Percentiles rank a stretch among this genome's conserved stretches.
phyloP scores from a whole-genome alignment of 805 yeast genomes.

The Kodamaea leandrae region DNA sequence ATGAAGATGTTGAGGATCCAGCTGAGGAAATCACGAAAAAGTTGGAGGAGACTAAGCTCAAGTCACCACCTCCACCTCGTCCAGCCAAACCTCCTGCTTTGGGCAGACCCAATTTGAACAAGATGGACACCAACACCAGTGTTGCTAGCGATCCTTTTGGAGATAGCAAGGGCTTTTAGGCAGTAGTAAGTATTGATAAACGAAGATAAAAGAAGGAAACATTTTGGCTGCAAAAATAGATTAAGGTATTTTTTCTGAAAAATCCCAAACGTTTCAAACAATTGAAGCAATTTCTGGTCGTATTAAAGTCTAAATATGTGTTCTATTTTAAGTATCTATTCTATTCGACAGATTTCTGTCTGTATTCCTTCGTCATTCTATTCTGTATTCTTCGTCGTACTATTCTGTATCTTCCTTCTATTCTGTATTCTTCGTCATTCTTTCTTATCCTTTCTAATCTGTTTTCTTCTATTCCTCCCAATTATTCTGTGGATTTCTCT shows the following conservation, averaged over 20 bases:
- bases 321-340: too few relatives aligned
- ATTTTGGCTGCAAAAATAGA: too few relatives aligned
- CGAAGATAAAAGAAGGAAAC: too few relatives aligned
- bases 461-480: neutral
- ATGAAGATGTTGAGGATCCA: constrained; percentile 13
- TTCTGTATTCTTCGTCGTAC: too few relatives aligned
- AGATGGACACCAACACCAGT: constrained; percentile 26
- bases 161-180: constrained; percentile 22
- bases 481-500: constrained; percentile 15
- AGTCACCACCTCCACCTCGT: constrained; percentile 22
- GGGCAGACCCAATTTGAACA: constrained; percentile 15
- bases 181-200: too few relatives aligned
- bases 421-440: neutral
- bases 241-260: too few relatives aligned
- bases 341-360: too few relatives aligned
- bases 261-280: too few relatives aligned
- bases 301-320: too few relatives aligned
- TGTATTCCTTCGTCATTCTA: too few relatives aligned
- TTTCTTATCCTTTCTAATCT: neutral
- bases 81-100: constrained; percentile 24
- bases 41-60: constrained; percentile 1
- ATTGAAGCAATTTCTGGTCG: too few relatives aligned
- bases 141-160: constrained; percentile 40
- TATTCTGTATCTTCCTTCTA: too few relatives aligned
- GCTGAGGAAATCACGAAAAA: neutral